Conservation (phyloP, 2,329 filamentous ascomycete species). For the Trichoderma oligosporum region DNA sequence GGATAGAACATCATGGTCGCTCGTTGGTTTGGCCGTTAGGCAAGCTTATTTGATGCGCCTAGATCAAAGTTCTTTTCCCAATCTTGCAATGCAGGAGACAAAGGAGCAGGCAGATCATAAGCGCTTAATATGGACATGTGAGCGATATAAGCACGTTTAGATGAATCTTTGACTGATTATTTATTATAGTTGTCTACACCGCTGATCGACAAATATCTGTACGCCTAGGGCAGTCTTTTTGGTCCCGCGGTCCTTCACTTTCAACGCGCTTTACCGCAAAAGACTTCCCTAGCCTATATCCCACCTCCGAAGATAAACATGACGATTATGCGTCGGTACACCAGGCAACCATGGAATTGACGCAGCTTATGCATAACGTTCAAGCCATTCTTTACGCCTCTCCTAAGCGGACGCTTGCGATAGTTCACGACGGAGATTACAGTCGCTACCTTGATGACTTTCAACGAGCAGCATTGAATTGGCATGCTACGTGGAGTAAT, state of each 20-base stretch:
- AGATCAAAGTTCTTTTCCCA: background rate
- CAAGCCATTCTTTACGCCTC: slow-evolving; percentile 7
- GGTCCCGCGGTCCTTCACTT: slow-evolving; percentile 2
- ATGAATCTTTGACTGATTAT: background rate
- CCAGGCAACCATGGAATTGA: slow-evolving; percentile 4
- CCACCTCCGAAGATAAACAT: background rate
- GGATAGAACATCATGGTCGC: slow-evolving; percentile 3
- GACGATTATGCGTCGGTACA: slow-evolving; percentile 3
- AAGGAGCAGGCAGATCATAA: background rate
- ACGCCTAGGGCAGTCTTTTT: slow-evolving; percentile 6
- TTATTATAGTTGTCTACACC: background rate
- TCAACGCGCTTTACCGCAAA: background rate
- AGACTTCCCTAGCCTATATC: slow-evolving; percentile 4
- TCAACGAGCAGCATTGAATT: background rate
- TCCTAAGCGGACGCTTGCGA: background rate
- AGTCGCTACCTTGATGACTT: slow-evolving; percentile 9
- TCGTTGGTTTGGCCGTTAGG: slow-evolving; percentile 1
- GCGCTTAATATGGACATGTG: slow-evolving; percentile 3
- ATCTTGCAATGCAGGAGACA: background rate
- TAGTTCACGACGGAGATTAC: slow-evolving; percentile 2
- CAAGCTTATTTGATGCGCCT: slow-evolving; percentile 2
- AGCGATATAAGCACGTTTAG: background rate
- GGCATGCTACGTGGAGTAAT: background rate
- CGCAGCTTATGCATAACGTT: slow-evolving; percentile 6
- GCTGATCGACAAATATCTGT: slow-evolving; percentile 15